phyloP scores from a whole-genome alignment of 345 rosid species.

The Lepidium sativum region DNA sequence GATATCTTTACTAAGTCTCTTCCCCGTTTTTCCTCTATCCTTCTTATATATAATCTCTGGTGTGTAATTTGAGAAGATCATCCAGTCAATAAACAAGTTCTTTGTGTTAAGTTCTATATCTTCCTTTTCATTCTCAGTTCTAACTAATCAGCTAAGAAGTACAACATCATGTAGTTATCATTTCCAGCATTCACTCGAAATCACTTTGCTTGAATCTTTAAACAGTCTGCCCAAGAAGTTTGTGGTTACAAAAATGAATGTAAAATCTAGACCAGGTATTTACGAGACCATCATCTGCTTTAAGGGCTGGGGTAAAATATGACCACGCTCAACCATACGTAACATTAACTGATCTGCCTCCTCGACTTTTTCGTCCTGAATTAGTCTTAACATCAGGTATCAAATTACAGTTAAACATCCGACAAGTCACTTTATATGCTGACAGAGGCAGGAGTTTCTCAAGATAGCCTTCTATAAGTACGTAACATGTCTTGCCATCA shows the following conservation, averaged over 20 bases:
- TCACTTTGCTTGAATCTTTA: background rate
- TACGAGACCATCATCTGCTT: conserved; percentile 8
- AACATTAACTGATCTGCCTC: conserved; percentile 76
- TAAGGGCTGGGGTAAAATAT: conserved; percentile 22
- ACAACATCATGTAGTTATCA: background rate
- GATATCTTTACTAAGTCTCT: too few species aligned
- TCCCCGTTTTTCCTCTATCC: too few species aligned
- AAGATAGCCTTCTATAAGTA: conserved; percentile 64
- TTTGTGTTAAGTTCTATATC: too few species aligned
- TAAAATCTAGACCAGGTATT: background rate
- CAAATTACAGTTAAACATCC: conserved; percentile 70
- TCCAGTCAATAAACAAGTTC: too few species aligned
- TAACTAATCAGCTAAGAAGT: background rate
- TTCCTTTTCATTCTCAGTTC: too few species aligned
- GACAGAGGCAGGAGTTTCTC: conserved; percentile 48
- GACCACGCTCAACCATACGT: conserved; percentile 55
- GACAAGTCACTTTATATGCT: conserved; percentile 69
- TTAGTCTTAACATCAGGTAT: conserved; percentile 66
- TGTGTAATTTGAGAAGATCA: too few species aligned
- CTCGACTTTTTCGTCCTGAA: conserved; percentile 42
- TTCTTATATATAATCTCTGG: too few species aligned
- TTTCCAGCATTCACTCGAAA: conserved; percentile 5
- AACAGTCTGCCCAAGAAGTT: conserved; percentile 2
- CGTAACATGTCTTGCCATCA: conserved; percentile 67
- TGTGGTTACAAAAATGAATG: background rate